phyloP scores from a whole-genome alignment of 306 rosid species.

The Argentina anserina region DNA sequence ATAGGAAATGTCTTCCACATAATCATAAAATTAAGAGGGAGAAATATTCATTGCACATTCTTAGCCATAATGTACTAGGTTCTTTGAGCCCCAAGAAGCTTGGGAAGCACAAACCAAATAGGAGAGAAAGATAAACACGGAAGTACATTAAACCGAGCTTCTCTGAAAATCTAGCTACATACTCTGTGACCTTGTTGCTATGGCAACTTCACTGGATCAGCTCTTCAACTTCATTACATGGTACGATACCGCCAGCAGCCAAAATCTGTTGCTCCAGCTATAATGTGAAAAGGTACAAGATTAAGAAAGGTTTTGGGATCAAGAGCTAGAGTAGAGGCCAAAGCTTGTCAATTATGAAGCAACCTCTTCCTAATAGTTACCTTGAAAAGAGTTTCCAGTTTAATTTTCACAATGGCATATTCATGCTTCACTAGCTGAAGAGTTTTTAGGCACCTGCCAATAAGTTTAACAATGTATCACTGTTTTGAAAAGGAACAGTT shows the following conservation, averaged over 20 bases:
- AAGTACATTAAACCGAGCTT: not conserved
- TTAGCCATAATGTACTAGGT: not conserved
- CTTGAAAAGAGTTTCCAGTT: conserved; percentile 67
- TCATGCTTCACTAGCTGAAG: conserved; percentile 61
- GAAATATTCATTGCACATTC: conserved; percentile 10
- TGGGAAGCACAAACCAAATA: conserved; percentile 9
- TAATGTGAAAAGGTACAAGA: conserved; percentile 21
- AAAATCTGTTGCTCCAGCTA: conserved; percentile 51
- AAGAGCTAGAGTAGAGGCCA: not conserved
- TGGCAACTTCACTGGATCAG: conserved; percentile 9
- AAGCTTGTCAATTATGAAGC: not conserved
- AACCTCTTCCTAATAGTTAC: conserved; percentile 22
- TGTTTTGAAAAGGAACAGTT: not conserved
- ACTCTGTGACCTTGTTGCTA: not conserved
- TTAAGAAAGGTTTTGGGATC: not conserved
- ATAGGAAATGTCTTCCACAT: not conserved
- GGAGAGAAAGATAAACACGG: not conserved
- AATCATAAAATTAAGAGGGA: not conserved
- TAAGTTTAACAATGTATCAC: not conserved
- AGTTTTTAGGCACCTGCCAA: conserved; percentile 53
- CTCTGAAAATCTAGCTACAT: conserved; percentile 5
- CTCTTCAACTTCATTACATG: conserved; percentile 16
- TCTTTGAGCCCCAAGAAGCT: conserved; percentile 2
- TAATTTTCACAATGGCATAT: conserved; percentile 49
- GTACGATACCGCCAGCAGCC: conserved; percentile 33